Evolutionary conservation across 2,329 filamentous ascomycete species (phyloP), one percentile per base, ranked within the genome.

Genomic region (Apiospora saccharicola): DNA sequence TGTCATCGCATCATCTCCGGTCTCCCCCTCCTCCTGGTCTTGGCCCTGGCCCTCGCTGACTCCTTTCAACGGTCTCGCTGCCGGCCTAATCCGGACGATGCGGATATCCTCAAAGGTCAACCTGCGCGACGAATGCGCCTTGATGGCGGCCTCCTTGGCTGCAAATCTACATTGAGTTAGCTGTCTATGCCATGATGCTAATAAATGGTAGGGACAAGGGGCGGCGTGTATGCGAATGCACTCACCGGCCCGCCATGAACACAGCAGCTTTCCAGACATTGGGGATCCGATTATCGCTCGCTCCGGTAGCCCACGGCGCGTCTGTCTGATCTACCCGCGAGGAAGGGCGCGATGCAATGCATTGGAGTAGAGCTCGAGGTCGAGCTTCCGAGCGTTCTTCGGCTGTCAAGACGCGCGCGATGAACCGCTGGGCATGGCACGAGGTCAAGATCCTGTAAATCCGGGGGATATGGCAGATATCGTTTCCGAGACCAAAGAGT

Each of bases 61-160:
- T 19, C 26, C 30, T n/a, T n/a, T 14, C 19, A 30, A 26, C 14
- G 41, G 41, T 41, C 14, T 41, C 47, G 49, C 30, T 30, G 34
- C 47, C 4, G 68, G 46, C 12, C 46, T n/a, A 24, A 12, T 72
- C 74, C 37, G 30, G 10, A 41, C 30, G 30, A 90, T 87, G 43
- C 84, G 75, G 47, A 94, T 87, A 73, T 91, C 88, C 71, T 92
- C 90, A 80, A 91, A 92, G 1, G 86, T 87, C 34, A 94, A 81
- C 30, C 81, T 82, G 10, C 88, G 84, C 1, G 88, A 86, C 1
- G 88, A 85, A 75, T 93, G 89, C 2, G 93, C 92, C 82, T 95
- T 95, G 75, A 93, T 90, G 70, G 87, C 88, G 1, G 93, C 93
- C 81, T 94, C 93, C 79, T 94, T 94, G 10, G 92, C 92, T 1